These are phyloP conservation scores for Nemania bipapillata DNA, from an alignment of 2,329 filamentous ascomycete genomes.

Conservation along the genomic window DNA sequence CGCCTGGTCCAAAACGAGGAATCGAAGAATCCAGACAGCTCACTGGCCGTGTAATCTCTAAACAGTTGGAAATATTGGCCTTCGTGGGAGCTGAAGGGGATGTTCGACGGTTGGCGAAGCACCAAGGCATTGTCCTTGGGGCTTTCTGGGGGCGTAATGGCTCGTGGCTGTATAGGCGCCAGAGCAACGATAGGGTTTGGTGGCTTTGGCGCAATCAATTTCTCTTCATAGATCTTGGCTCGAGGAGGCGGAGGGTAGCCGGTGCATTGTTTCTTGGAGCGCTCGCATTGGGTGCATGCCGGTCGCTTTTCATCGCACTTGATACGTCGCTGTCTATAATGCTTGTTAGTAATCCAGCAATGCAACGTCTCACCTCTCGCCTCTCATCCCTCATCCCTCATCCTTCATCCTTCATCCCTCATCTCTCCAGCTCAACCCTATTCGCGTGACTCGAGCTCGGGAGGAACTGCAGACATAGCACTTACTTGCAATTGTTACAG, in stretches of 20 bases:
- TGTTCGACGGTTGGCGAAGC: conserved; percentile 58
- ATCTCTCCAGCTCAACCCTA: neutral
- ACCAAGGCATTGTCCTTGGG: conserved; percentile 49
- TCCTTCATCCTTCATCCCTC: too few species aligned
- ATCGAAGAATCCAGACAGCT: conserved; percentile 75
- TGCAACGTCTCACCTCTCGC: neutral
- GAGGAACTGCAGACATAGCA: conserved; percentile 38
- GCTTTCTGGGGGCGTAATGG: conserved; percentile 52
- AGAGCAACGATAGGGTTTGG: conserved; percentile 3
- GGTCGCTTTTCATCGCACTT: conserved; percentile 75
- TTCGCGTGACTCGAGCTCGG: neutral
- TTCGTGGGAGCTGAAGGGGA: conserved; percentile 65
- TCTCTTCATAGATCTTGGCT: conserved; percentile 58
- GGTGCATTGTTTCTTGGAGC: conserved; percentile 67
- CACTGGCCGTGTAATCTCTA: conserved; percentile 68
- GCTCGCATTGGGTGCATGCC: conserved; percentile 68
- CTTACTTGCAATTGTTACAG: conserved; percentile 75
- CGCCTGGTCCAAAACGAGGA: conserved; percentile 72
- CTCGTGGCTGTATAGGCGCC: conserved; percentile 6
- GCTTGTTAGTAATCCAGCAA: conserved; percentile 22
- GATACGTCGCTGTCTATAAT: conserved; percentile 66
- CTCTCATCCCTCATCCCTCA: too few species aligned
- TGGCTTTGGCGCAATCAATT: conserved; percentile 50
- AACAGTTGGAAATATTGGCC: conserved; percentile 72
- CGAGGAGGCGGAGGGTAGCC: conserved; percentile 71